Evolutionary conservation across 1,139 yeast species (phyloP), one percentile per base, ranked within the genome.

Genomic region (Lodderomyces jiufengensis): DNA sequence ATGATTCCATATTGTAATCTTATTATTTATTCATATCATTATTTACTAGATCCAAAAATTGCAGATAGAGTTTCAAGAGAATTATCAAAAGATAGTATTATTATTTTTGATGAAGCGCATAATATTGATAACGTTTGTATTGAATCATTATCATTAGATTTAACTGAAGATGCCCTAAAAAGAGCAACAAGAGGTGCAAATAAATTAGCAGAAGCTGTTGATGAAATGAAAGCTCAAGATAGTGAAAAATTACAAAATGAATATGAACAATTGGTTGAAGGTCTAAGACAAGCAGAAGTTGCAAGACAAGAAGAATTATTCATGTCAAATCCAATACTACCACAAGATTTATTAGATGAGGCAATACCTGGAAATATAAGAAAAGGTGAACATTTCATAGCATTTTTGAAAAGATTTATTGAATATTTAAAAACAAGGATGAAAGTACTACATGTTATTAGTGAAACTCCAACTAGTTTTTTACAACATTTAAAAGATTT

Each of bases 101-200:
- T 92, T 44, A 94, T 92, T 33, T 92, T 92, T 55, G 99, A 92
- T 63, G 99, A 92, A 63, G 98, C 98, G 34, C 99, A 92, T 61
- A 92, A 92, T 62, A 92, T 92, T 40, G 98, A 92, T 72, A 92
- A 92, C 68, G 99, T 92, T 40, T 92, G 98, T 66, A 92, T 92
- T 42, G 99, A 92, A 59, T 85, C 98, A 1, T 64, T 92, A 35
- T 87, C 97, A 9, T 73, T 92, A 37, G 98, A 94, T 55, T 55
- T 70, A 39, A 69, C 75, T 1, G 75, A 70, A 39, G 76, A 70
- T 41, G 63, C 70, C 2, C 50, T 70, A 31, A 67, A 69, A 48
- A 51, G 64, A 33, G 76, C 76, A 1, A 57, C 73, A 2, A 46
- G 74, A 39, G 97, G 98, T 42, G 96, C 96, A 0, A 76, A 74